Conservation (phyloP, 2,329 filamentous ascomycete genomes). For the Monilinia fructigena region DNA sequence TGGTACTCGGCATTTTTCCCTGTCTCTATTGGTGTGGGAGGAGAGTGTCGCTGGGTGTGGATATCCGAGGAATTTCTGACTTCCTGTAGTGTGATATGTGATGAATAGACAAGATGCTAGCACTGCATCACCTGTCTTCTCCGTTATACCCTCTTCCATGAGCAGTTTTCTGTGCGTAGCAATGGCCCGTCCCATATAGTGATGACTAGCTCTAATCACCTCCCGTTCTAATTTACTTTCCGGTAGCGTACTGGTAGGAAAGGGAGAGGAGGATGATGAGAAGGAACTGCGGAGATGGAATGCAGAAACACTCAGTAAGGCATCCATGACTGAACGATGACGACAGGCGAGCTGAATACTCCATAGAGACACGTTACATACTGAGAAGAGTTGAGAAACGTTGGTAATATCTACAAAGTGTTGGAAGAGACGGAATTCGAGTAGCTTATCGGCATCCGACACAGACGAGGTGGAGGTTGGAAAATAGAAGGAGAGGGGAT, state of each 20-base stretch:
- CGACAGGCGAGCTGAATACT: conserved; percentile 2
- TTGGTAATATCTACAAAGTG: conserved; percentile 1
- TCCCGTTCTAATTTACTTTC: conserved; percentile 1
- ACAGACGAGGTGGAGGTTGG: not conserved
- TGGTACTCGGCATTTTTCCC: not conserved
- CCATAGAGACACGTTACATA: not conserved
- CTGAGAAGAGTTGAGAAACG: not conserved
- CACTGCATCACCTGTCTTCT: conserved; percentile 6
- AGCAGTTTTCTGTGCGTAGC: not conserved
- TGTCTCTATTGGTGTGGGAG: not conserved
- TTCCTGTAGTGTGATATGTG: not conserved
- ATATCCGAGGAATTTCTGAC: not conserved
- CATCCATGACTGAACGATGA: conserved; percentile 14
- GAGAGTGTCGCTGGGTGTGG: not conserved
- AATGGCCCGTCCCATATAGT: conserved; percentile 12
- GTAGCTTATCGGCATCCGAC: not conserved
- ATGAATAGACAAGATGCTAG: conserved; percentile 11
- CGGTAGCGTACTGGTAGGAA: not conserved
- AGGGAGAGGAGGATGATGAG: conserved; percentile 1
- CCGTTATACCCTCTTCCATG: conserved; percentile 1
- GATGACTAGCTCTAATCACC: conserved; percentile 5
- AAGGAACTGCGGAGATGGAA: conserved; percentile 9
- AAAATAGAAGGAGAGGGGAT: conserved; percentile 3
- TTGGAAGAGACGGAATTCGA: conserved; percentile 13
- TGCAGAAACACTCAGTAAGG: not conserved